These are phyloP conservation scores for Populus ilicifolia DNA, from an alignment of 345 rosid genomes.

Conservation along the genomic window DNA sequence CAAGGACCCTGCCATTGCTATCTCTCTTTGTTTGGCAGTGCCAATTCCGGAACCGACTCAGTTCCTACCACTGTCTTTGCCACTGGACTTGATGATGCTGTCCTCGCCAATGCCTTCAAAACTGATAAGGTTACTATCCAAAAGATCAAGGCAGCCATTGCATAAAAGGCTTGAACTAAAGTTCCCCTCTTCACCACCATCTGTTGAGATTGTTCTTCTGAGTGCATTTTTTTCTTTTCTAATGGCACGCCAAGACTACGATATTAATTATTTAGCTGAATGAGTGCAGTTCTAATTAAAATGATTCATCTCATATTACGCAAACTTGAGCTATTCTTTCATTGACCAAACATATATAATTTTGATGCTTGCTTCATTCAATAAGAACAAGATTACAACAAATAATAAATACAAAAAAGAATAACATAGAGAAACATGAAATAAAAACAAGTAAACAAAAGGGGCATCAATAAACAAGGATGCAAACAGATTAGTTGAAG, in stretches of 20 bases:
- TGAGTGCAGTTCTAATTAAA: not conserved
- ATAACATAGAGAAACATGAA: no score
- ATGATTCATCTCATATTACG: not conserved
- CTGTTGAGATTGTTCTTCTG: no score
- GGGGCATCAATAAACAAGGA: no score
- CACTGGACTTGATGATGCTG: not conserved
- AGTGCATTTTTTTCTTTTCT: no score
- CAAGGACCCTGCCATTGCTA: not conserved
- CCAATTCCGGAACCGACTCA: slow-evolving; percentile 4
- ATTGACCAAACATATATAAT: not conserved
- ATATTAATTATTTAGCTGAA: no score
- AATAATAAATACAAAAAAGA: no score
- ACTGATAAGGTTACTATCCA: slow-evolving; percentile 4
- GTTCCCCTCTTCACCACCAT: not conserved
- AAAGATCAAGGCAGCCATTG: slow-evolving; percentile 3
- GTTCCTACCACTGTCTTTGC: slow-evolving; percentile 1
- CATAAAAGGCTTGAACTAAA: slow-evolving; percentile 1
- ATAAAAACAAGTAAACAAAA: no score
- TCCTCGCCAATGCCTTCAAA: slow-evolving; percentile 10
- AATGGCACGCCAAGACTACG: no score
- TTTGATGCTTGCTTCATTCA: not conserved
- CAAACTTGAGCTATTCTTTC: not conserved
- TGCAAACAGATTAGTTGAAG: no score
- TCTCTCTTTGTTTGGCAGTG: slow-evolving; percentile 13
- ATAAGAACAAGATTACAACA: not conserved